These are phyloP conservation scores for Plasmopara halstedii DNA, from an alignment of 352 stramenopile genomes.

Conservation along the genomic window DNA sequence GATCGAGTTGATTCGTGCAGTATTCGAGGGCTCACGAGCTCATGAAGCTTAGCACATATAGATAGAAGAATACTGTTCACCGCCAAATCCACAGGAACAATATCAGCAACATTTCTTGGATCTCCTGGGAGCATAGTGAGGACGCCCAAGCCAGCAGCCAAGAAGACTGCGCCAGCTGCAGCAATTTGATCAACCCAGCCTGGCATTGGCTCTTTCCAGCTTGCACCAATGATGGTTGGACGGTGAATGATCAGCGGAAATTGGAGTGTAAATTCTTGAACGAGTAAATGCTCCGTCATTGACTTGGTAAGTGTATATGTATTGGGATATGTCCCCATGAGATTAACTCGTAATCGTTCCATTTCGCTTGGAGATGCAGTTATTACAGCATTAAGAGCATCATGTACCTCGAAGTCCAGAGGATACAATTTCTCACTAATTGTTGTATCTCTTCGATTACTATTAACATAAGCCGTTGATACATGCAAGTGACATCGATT, in stretches of 20 bases:
- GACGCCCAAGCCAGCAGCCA: slow-evolving; percentile 65
- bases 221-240: slow-evolving; percentile 78
- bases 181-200: slow-evolving; percentile 80
- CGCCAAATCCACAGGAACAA: slow-evolving; percentile 73
- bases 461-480: slow-evolving; percentile 82
- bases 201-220: slow-evolving; percentile 81
- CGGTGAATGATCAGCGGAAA: slow-evolving; percentile 74
- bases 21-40: slow-evolving; percentile 6
- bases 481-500: slow-evolving; percentile 69
- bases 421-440: slow-evolving; percentile 73
- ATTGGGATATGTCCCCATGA: slow-evolving; percentile 86
- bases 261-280: slow-evolving; percentile 30
- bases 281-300: slow-evolving; percentile 75
- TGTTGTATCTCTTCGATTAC: slow-evolving; percentile 53
- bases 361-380: slow-evolving; percentile 45
- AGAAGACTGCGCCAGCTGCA: slow-evolving; percentile 70
- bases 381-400: slow-evolving; percentile 48
- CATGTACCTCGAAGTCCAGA: slow-evolving; percentile 76
- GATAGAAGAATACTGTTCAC: slow-evolving; percentile 72
- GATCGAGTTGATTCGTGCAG: slow-evolving; percentile 4
- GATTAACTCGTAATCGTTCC: slow-evolving; percentile 57
- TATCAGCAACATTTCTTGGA: slow-evolving; percentile 69
- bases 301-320: slow-evolving; percentile 87
- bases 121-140: slow-evolving; percentile 78
- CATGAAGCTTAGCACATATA: slow-evolving; percentile 33